A percentile compares a stretch with the other conserved stretches of the same genome.
These are phyloP conservation scores for Neocatenulostroma microsporum DNA, from an alignment of 2,329 filamentous ascomycete species.

Conservation along the genomic window DNA sequence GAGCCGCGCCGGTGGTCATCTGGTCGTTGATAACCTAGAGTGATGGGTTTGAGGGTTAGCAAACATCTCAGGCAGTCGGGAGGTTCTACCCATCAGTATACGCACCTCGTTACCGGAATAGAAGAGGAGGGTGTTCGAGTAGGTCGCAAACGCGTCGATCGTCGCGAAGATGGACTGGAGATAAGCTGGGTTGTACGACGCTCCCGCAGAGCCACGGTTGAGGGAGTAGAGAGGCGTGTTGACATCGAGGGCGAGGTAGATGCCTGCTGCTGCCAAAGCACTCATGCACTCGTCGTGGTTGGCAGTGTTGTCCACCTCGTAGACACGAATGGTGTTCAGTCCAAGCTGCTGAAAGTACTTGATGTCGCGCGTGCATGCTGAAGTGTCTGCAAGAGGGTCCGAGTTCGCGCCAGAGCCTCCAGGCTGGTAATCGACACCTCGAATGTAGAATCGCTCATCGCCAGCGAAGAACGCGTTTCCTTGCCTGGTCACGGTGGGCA, in stretches of 20 bases:
- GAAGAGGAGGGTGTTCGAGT: conserved; percentile 79
- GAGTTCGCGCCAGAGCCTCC: conserved; percentile 54
- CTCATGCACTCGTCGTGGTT: conserved; percentile 82
- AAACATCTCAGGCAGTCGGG: too few relatives aligned
- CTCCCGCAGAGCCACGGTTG: conserved; percentile 64
- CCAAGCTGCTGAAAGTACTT: conserved; percentile 74
- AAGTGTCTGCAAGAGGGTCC: conserved; percentile 68
- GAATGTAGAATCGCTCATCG: conserved; percentile 52
- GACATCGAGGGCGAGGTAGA: conserved; percentile 87
- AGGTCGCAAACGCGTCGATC: conserved; percentile 73
- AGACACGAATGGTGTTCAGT: conserved; percentile 86
- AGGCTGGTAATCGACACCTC: conserved; percentile 48
- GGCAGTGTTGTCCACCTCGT: conserved; percentile 79
- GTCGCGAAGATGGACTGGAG: conserved; percentile 82
- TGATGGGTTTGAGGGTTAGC: too few relatives aligned
- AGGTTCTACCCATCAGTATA: too few relatives aligned
- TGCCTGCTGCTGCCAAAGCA: conserved; percentile 63
- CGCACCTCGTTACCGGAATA: conserved; percentile 70
- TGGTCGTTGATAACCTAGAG: conserved; percentile 60
- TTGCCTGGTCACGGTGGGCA: too few relatives aligned
- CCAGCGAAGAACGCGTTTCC: conserved; percentile 62
- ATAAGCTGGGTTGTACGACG: conserved; percentile 81
- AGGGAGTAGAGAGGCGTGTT: conserved; percentile 87
- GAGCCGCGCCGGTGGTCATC: conserved; percentile 55
- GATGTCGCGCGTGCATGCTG: conserved; percentile 70